phyloP scores from a whole-genome alignment of 768 basidiomycete genomes.

The Tricholoma matsutake region DNA sequence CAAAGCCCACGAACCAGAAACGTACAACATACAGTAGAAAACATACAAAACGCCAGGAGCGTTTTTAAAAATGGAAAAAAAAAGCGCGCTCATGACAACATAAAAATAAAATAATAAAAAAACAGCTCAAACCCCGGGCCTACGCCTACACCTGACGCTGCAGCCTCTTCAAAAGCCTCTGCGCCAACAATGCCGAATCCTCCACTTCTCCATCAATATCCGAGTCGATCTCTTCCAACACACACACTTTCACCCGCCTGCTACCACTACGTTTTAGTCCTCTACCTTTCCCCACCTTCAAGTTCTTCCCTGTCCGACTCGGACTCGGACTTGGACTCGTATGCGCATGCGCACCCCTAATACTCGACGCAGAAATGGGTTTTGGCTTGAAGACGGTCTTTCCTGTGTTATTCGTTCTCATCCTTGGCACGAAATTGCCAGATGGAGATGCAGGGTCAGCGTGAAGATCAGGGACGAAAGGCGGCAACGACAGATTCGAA shows the following conservation, averaged over 20 bases:
- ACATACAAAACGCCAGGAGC: neutral
- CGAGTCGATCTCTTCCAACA: neutral
- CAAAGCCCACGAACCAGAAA: too few relatives aligned
- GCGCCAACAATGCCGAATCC: neutral
- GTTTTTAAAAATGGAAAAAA: too few relatives aligned
- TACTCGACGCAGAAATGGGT: too few relatives aligned
- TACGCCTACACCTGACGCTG: neutral
- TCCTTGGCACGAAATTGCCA: too few relatives aligned
- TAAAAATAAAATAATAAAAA: neutral
- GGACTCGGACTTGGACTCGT: too few relatives aligned
- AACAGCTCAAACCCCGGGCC: neutral
- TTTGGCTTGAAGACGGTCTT: too few relatives aligned
- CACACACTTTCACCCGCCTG: neutral
- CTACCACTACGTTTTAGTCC: neutral
- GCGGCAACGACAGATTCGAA: neutral
- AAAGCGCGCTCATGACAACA: too few relatives aligned
- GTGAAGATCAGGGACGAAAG: too few relatives aligned
- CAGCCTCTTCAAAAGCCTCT: constrained; percentile 2
- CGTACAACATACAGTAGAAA: too few relatives aligned
- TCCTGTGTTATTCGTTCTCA: too few relatives aligned
- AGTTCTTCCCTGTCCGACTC: neutral
- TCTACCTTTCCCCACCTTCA: neutral
- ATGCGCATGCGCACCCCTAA: too few relatives aligned
- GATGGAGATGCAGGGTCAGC: neutral
- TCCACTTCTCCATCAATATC: neutral